Base-by-base conservation (phyloP, 805 yeast genomes). In the Candida quercuum region DNA sequence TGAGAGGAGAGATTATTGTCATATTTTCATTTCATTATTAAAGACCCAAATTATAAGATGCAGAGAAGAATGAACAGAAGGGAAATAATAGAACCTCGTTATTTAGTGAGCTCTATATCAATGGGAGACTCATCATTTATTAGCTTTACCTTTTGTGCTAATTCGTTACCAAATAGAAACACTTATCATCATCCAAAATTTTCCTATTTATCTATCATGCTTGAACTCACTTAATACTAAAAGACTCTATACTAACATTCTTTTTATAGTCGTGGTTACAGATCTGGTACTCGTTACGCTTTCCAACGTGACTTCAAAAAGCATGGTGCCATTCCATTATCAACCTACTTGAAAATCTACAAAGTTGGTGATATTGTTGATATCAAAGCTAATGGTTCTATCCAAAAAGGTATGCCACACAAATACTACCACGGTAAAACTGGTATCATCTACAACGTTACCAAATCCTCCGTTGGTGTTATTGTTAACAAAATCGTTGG, bases 401-500 rank as follows among this genome's bases (percentile, higher is more conserved):
- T 89, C 80, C 98, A 93, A 72, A 89, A 91, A 84, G 97, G 98
- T 86, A 87, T 93, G 96, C 99, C 99, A 71, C 96, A 87, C 88
- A 93, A 93, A 80, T 89, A 78, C 85, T 93, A 93, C 96, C 97
- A 93, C 81, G 99, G 99, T 76, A 93, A 89, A 83, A 93, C 99
- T 57, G 99, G 99, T 83, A 86, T 93, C 61, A 81, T 93, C 56
- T 93, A 81, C 95, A 93, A 93, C 82, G 94, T 93, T 59, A 91
- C 99, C 84, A 93, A 86, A 81, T 74, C 95, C 51, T 77, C 99
- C 53, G 98, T 93, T 55, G 99, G 99, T 84, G 93, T 93, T 61
- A 86, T 93, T 65, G 72, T 93, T 69, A 85, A 93, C 94, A 93
- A 93, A 85, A 81, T 89, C 71, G 98, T 93, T 63, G 97, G 98